A percentile compares a stretch with the other conserved stretches of the same genome.
Evolutionary conservation across 257 asterid genomes (phyloP).

Genomic region (Avicennia marina): DNA sequence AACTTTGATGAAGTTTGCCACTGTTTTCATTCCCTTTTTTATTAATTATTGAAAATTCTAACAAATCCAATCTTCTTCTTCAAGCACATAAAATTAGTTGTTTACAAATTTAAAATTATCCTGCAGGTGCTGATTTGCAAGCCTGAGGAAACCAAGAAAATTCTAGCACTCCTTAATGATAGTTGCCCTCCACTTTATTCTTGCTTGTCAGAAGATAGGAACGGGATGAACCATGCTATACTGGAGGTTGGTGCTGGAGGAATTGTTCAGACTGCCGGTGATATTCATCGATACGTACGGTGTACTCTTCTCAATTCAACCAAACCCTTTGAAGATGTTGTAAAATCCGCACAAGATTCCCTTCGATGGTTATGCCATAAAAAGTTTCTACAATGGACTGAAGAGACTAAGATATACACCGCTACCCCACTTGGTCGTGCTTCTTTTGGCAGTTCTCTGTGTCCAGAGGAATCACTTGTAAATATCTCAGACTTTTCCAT

Average conservation of each 20-base stretch:
- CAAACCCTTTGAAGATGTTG: constrained; percentile 94
- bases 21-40: too few species aligned
- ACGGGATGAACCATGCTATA: constrained; percentile 99
- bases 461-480: constrained; percentile 97
- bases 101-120: constrained; percentile 13
- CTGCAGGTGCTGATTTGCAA: constrained; percentile 83
- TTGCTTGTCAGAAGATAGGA: constrained; percentile 95
- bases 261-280: constrained; percentile 92
- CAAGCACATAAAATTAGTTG: constrained; percentile 9
- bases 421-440: constrained; percentile 98
- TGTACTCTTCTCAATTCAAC: constrained; percentile 96
- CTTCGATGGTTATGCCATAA: constrained; percentile 93
- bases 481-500: constrained; percentile 20
- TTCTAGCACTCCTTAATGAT: constrained; percentile 68
- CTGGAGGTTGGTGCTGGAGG: constrained; percentile 99
- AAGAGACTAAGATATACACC: constrained; percentile 80
- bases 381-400: constrained; percentile 90
- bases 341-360: constrained; percentile 95
- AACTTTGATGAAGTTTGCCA: too few species aligned
- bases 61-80: constrained; percentile 8
- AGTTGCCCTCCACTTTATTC: constrained; percentile 91
- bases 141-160: constrained; percentile 81
- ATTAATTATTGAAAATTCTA: constrained; percentile 5
- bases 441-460: constrained; percentile 92
- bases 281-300: constrained; percentile 90